These are phyloP conservation scores for Penicillium concentricum DNA, from an alignment of 2,329 filamentous ascomycete genomes.

Conservation along the genomic window DNA sequence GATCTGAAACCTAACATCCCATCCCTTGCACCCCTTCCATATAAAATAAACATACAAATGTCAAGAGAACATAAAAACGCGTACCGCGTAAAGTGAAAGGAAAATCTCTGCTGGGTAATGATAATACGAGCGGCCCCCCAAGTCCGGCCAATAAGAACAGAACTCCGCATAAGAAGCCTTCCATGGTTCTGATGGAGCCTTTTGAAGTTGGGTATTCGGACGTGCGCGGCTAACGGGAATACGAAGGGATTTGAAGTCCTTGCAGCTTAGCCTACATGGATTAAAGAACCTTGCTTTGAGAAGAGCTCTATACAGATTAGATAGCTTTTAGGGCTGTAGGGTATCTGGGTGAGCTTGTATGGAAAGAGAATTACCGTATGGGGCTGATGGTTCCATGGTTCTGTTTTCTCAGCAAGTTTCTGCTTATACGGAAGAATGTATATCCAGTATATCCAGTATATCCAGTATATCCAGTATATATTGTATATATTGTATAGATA, in stretches of 20 bases:
- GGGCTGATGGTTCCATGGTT: not conserved
- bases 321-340: too few species aligned
- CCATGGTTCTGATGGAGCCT: conserved; percentile 17
- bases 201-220: conserved; percentile 11
- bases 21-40: conserved; percentile 6
- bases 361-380: not conserved
- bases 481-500: too few species aligned
- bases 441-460: too few species aligned
- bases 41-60: not conserved
- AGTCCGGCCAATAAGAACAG: conserved; percentile 12
- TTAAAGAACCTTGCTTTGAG: conserved; percentile 23
- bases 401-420: not conserved
- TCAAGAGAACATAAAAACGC: not conserved
- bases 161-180: not conserved
- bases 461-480: too few species aligned
- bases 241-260: conserved; percentile 5
- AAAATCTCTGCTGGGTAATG: conserved; percentile 18
- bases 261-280: conserved; percentile 10
- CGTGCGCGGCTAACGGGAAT: conserved; percentile 7
- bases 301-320: too few species aligned
- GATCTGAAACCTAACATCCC: conserved; percentile 2
- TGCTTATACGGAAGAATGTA: too few species aligned
- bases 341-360: too few species aligned
- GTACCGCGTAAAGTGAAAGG: not conserved
- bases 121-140: conserved; percentile 15